Evolutionary conservation across 805 yeast species (phyloP).

Genomic region (Wickerhamomyces subpelliculosus): DNA sequence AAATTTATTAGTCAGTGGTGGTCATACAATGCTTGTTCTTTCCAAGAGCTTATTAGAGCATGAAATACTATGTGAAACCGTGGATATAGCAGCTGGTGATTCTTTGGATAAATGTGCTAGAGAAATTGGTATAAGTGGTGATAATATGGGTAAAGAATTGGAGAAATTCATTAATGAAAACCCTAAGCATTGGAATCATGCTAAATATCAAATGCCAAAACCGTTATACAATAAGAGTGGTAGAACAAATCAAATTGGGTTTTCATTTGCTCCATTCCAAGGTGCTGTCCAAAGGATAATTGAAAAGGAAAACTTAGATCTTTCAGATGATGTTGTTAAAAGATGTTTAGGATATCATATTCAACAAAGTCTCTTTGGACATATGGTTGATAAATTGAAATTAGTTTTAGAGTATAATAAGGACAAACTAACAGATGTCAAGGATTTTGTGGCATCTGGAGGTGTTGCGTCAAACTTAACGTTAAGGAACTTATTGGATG

Average conservation of each 20-base stretch:
- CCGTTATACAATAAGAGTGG: slow-evolving; percentile 48
- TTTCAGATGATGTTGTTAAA: slow-evolving; percentile 16
- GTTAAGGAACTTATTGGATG: slow-evolving; percentile 42
- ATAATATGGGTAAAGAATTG: slow-evolving; percentile 80
- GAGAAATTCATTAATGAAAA: slow-evolving; percentile 45
- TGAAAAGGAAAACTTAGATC: slow-evolving; percentile 17
- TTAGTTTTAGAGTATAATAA: slow-evolving; percentile 37
- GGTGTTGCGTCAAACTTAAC: slow-evolving; percentile 82
- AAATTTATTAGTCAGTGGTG: slow-evolving; percentile 82
- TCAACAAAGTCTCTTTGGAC: slow-evolving; percentile 66
- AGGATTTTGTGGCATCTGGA: slow-evolving; percentile 76
- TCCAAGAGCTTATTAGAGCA: slow-evolving; percentile 59
- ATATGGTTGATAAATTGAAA: slow-evolving; percentile 58
- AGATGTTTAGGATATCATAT: slow-evolving; percentile 48
- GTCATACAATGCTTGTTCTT: slow-evolving; percentile 84
- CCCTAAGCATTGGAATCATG: slow-evolving; percentile 23
- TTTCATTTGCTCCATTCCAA: slow-evolving; percentile 75
- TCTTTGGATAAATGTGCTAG: slow-evolving; percentile 91
- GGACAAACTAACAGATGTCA: slow-evolving; percentile 35
- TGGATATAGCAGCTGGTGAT: slow-evolving; percentile 91
- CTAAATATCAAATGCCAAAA: slow-evolving; percentile 30
- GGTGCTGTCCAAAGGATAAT: slow-evolving; percentile 41
- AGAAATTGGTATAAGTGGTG: slow-evolving; percentile 70
- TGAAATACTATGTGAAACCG: slow-evolving; percentile 63
- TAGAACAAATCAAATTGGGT: slow-evolving; percentile 39